A percentile compares a stretch with the other conserved stretches of the same genome.
Conservation (phyloP, 2,329 filamentous ascomycete species). For the Zalaria sp. region DNA sequence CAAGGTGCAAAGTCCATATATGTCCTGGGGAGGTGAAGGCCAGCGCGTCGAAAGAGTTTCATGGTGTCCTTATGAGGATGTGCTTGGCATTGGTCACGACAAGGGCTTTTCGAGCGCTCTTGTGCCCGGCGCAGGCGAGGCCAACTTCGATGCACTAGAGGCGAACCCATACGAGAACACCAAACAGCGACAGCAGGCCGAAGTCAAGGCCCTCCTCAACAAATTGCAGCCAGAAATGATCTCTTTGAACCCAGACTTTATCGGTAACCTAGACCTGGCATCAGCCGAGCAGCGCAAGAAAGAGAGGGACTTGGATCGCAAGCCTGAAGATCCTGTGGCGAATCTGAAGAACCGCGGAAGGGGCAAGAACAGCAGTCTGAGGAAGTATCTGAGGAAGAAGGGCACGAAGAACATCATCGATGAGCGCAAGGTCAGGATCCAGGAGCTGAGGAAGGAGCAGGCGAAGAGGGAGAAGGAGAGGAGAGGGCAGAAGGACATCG, state of each 20-base stretch:
- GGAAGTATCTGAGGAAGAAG: constrained; percentile 85
- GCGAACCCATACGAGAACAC: constrained; percentile 87
- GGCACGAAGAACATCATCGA: constrained; percentile 88
- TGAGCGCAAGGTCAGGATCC: constrained; percentile 76
- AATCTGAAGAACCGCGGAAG: constrained; percentile 62
- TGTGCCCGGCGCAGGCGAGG: constrained; percentile 87
- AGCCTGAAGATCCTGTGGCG: constrained; percentile 38
- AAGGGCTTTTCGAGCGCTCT: constrained; percentile 81
- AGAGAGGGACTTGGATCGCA: constrained; percentile 67
- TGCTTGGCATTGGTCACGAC: constrained; percentile 74
- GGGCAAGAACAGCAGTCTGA: constrained; percentile 78
- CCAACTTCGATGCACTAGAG: constrained; percentile 91
- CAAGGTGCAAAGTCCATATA: constrained; percentile 78
- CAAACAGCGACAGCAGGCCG: constrained; percentile 83
- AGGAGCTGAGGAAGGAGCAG: constrained; percentile 60
- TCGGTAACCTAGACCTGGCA: constrained; percentile 74
- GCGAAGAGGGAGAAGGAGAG: constrained; percentile 55
- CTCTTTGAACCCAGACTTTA: constrained; percentile 77
- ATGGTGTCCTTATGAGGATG: constrained; percentile 93
- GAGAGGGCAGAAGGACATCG: constrained; percentile 53
- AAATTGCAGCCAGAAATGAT: constrained; percentile 98
- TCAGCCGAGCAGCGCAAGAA: constrained; percentile 63
- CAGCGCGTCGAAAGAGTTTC: constrained; percentile 63
- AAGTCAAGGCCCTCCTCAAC: constrained; percentile 81
- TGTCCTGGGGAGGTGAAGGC: constrained; percentile 83